Evolutionary conservation across 164 flowering plant genomes (phyloP).

Genomic region (Macadamia integrifolia): DNA sequence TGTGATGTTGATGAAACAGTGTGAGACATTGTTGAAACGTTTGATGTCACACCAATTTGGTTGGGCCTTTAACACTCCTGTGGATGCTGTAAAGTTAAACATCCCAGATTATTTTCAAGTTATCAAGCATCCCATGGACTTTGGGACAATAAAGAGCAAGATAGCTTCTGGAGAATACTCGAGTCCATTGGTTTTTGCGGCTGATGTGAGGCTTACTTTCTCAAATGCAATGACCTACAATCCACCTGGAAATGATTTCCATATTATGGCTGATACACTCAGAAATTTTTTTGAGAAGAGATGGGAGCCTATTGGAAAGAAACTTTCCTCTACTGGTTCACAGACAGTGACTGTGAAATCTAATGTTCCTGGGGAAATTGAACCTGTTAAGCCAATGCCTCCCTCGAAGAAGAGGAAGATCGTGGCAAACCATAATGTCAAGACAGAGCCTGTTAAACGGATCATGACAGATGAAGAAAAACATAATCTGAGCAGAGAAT

Average conservation of each 20-base stretch:
- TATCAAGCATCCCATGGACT: constrained; percentile 85
- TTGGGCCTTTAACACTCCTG: constrained; percentile 65
- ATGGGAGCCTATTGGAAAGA: constrained; percentile 78
- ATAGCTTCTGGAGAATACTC: constrained; percentile 43
- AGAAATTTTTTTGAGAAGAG: constrained; percentile 63
- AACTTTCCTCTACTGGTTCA: constrained; percentile 22
- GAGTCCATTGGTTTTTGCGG: constrained; percentile 51
- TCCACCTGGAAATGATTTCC: constrained; percentile 64
- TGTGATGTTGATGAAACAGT: constrained; percentile 47
- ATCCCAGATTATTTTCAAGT: constrained; percentile 72
- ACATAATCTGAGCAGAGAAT: constrained; percentile 47
- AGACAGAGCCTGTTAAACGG: constrained; percentile 26
- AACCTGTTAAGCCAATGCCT: constrained; percentile 18
- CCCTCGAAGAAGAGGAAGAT: constrained; percentile 43
- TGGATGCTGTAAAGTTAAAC: constrained; percentile 59
- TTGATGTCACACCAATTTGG: constrained; percentile 53
- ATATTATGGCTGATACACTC: constrained; percentile 55
- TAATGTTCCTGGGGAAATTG: constrained; percentile 21
- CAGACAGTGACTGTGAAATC: constrained; percentile 23
- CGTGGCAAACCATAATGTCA: constrained; percentile 19
- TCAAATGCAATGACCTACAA: constrained; percentile 80
- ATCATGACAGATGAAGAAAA: constrained; percentile 61
- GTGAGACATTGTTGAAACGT: constrained; percentile 46
- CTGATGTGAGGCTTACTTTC: constrained; percentile 79
- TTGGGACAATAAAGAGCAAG: constrained; percentile 62